A percentile compares a stretch with the other conserved stretches of the same genome.
Conservation (phyloP, 2,329 filamentous ascomycete species). For the Sarocladiaceae sp. region DNA sequence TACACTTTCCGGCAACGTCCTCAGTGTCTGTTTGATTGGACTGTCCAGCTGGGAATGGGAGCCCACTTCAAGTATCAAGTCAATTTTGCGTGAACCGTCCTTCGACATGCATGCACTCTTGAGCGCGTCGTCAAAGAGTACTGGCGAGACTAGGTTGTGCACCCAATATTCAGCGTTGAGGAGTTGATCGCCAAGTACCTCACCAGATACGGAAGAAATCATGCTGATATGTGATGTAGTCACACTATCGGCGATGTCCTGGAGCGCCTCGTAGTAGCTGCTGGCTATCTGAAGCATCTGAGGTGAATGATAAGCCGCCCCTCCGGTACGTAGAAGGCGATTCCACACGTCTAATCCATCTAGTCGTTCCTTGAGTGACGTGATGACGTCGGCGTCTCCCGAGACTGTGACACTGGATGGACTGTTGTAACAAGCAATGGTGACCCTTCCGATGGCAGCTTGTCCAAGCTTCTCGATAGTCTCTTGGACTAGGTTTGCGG, state of each 20-base stretch:
- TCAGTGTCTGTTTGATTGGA: conserved; percentile 23
- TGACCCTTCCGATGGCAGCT: conserved; percentile 23
- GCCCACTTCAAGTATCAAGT: conserved; percentile 12
- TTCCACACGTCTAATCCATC: too few relatives aligned
- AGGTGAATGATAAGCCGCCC: too few relatives aligned
- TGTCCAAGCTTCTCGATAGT: too few relatives aligned
- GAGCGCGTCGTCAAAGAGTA: conserved; percentile 10
- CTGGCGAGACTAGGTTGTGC: conserved; percentile 12
- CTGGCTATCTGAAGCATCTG: too few relatives aligned
- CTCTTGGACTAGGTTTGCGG: too few relatives aligned
- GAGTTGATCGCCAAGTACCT: too few relatives aligned
- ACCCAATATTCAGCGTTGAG: conserved; percentile 11
- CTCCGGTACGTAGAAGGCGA: too few relatives aligned
- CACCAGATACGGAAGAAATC: too few relatives aligned
- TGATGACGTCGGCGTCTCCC: conserved; percentile 35
- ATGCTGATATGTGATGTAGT: too few relatives aligned
- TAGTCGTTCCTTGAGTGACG: too few relatives aligned
- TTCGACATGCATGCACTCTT: not conserved
- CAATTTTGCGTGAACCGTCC: not conserved
- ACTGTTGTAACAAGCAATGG: conserved; percentile 38
- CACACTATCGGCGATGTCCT: too few relatives aligned
- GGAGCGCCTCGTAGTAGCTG: too few relatives aligned
- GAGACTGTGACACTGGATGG: conserved; percentile 41
- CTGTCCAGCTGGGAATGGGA: conserved; percentile 26
- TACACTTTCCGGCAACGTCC: not conserved